phyloP scores from a whole-genome alignment of 2,329 filamentous ascomycete genomes.

The Thermoascus crustaceus region DNA sequence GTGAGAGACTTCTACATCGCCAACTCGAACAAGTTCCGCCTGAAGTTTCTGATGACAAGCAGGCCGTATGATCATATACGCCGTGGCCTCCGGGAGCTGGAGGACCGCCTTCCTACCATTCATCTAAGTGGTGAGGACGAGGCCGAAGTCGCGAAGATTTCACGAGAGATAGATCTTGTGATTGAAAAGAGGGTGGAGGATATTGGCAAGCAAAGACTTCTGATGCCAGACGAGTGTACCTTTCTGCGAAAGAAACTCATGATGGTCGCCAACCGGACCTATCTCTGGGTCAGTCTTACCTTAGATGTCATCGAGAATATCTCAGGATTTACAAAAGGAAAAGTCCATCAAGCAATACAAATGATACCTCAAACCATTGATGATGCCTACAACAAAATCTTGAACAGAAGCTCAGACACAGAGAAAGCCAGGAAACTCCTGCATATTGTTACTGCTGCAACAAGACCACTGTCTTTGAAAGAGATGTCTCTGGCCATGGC shows the following conservation, averaged over 20 bases:
- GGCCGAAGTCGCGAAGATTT: constrained; percentile 11
- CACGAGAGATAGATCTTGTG: constrained; percentile 18
- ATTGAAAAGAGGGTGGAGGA: constrained; percentile 12
- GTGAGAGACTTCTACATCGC: constrained; percentile 13
- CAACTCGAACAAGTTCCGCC: not conserved
- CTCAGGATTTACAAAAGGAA: constrained; percentile 9
- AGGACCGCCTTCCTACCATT: constrained; percentile 9
- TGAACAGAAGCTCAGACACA: constrained; percentile 19
- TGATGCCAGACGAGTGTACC: constrained; percentile 10
- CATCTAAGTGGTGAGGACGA: constrained; percentile 15
- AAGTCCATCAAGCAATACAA: constrained; percentile 11
- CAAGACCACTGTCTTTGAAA: constrained; percentile 22
- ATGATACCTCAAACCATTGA: constrained; percentile 16
- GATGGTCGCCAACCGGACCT: constrained; percentile 27
- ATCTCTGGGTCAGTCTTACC: constrained; percentile 33
- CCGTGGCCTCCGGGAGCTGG: constrained; percentile 8
- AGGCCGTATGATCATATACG: constrained; percentile 15
- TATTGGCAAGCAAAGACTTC: constrained; percentile 9
- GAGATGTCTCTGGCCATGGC: constrained; percentile 25
- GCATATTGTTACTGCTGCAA: constrained; percentile 28
- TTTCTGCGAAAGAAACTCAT: constrained; percentile 20
- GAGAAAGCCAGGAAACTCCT: constrained; percentile 23
- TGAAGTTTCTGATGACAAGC: constrained; percentile 32
- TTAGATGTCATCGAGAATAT: constrained; percentile 22
- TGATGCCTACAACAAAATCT: constrained; percentile 27